phyloP scores from a whole-genome alignment of 2,329 filamentous ascomycete genomes.

The Colletotrichum lindemuthianum region DNA sequence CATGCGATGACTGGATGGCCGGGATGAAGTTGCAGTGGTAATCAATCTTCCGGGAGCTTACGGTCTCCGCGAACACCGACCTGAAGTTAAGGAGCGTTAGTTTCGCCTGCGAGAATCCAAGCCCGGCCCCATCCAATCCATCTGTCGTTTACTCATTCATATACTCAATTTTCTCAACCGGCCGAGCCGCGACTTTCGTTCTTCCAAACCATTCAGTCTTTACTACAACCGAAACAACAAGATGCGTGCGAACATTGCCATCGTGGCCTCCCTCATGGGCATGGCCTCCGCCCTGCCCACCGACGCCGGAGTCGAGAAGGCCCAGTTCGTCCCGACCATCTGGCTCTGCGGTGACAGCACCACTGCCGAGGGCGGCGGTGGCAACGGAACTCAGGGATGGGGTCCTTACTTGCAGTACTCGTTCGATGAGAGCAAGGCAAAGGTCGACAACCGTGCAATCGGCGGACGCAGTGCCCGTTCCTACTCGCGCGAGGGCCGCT shows the following conservation, averaged over 20 bases:
- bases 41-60: background rate
- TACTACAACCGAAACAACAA: background rate
- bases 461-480: constrained; percentile 74
- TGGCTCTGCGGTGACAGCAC: constrained; percentile 71
- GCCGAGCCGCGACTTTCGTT: background rate
- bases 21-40: constrained; percentile 2
- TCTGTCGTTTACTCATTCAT: background rate
- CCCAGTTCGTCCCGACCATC: constrained; percentile 48
- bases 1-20: background rate
- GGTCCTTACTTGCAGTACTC: constrained; percentile 65
- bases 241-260: constrained; percentile 27
- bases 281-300: constrained; percentile 35
- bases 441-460: constrained; percentile 68
- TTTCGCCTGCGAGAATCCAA: background rate
- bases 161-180: constrained; percentile 1
- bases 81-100: background rate
- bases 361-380: constrained; percentile 62
- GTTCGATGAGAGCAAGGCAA: constrained; percentile 52
- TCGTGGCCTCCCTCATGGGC: constrained; percentile 24
- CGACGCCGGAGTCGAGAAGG: constrained; percentile 25
- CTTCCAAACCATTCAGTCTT: background rate
- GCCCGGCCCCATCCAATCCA: background rate
- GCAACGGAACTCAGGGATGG: constrained; percentile 65
- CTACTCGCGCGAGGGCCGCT: constrained; percentile 73
- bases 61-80: constrained; percentile 18